Base-by-base conservation (phyloP, 2,329 filamentous ascomycete genomes). In the Talaromyces sp. region DNA sequence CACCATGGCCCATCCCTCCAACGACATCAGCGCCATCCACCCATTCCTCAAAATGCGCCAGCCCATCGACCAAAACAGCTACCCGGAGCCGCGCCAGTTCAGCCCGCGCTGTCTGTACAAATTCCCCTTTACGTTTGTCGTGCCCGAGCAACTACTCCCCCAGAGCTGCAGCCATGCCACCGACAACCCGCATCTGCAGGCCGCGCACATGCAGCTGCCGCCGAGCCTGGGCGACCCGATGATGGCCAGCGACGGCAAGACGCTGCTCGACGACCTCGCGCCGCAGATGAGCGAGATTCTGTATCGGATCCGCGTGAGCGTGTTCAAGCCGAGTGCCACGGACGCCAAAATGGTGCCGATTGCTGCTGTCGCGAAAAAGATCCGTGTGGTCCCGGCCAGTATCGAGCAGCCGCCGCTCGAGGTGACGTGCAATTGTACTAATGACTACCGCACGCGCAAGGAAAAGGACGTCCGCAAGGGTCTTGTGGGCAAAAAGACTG, bases 61-160 rank as follows among this genome's bases (percentile, higher is more conserved):
- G 68, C 86, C 86, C 3, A 81, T 86, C 38, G 70, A 81, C 49
- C 71, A 81, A 2, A 68, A 74, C 17, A 71, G 74, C n/a, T 82
- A 86, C 60, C 86, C 86, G 0, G 76, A 78, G 35, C 80, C 84
- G 41, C 77, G 81, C 27, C 74, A 86, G 4, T 73, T 86, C 2
- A 77, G 81, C 66, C 79, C 81, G n/a, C 82, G 81, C 13, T 77
- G 76, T 62, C 78, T 75, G 11, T 88, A 88, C 70, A 78, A 72
- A 9, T 85, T 88, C 61, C 83, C 84, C 1, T 89, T 89, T 69
- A 81, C 80, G 27, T 89, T 89, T 67, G 84, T 85, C 59, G 78
- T 89, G 1, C 86, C 86, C 0, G 77, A 82, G 35, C 80, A 81
- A 19, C 74, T 89, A 4, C 79, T 89, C 0, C 85, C 85, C 6